Evolutionary conservation across 805 yeast genomes (phyloP).

Genomic region (Candida railenensis): DNA sequence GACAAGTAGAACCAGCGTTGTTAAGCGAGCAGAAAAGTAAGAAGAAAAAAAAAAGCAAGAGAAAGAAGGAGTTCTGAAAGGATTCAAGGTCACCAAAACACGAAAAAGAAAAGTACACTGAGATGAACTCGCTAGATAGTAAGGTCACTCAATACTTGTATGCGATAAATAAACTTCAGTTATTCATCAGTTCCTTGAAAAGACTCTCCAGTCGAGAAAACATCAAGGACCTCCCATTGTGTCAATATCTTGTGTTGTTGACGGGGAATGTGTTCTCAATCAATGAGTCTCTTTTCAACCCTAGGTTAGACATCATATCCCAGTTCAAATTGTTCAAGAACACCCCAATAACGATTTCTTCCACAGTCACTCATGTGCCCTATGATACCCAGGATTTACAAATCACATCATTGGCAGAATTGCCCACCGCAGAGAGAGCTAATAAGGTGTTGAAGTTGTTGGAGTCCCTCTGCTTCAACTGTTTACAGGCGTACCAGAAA

Average conservation of each 20-base stretch:
- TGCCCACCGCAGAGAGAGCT: slow-evolving; percentile 26
- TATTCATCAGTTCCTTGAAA: slow-evolving; percentile 32
- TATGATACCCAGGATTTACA: slow-evolving; percentile 37
- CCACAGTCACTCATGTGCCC: slow-evolving; percentile 37
- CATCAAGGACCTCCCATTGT: slow-evolving; percentile 21
- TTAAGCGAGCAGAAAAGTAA: too few species aligned
- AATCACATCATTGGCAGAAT: slow-evolving; percentile 27
- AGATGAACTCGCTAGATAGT: slow-evolving; percentile 52
- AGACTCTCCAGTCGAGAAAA: slow-evolving; percentile 17
- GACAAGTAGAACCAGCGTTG: too few species aligned
- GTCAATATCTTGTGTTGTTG: slow-evolving; percentile 35
- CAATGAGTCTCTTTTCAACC: slow-evolving; percentile 30
- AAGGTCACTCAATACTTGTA: slow-evolving; percentile 59
- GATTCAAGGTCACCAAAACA: too few species aligned
- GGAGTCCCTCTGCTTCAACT: slow-evolving; percentile 22
- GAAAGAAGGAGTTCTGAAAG: background rate
- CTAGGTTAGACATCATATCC: slow-evolving; percentile 26
- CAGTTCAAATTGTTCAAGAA: slow-evolving; percentile 26
- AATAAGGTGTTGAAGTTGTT: slow-evolving; percentile 27
- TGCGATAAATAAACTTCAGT: slow-evolving; percentile 46
- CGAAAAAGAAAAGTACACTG: slow-evolving; percentile 3
- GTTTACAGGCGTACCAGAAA: slow-evolving; percentile 38
- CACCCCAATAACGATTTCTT: slow-evolving; percentile 24
- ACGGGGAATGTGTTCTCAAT: slow-evolving; percentile 34
- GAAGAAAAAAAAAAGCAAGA: background rate